Evolutionary conservation across 2,329 filamentous ascomycete genomes (phyloP).

Genomic region (Acarospora socialis): DNA sequence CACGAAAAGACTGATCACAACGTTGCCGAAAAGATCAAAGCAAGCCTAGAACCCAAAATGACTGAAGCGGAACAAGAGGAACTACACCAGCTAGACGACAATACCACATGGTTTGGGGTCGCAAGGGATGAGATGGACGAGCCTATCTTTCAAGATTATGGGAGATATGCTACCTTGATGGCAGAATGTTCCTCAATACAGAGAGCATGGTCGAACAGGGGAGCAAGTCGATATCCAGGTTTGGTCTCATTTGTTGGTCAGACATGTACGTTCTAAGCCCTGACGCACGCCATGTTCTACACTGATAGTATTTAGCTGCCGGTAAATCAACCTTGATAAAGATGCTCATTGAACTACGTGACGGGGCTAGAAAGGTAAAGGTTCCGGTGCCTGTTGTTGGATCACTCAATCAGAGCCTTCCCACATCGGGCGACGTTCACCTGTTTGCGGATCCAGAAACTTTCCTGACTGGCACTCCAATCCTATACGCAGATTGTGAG

Average conservation of each 20-base stretch:
- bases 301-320: no score
- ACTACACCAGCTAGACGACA: slow-evolving; percentile 23
- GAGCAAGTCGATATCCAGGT: slow-evolving; percentile 24
- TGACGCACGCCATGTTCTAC: no score
- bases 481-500: slow-evolving; percentile 40
- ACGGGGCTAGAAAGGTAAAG: slow-evolving; percentile 17
- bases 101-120: slow-evolving; percentile 26
- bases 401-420: slow-evolving; percentile 25
- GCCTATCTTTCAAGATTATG: slow-evolving; percentile 28
- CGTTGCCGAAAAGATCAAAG: slow-evolving; percentile 18
- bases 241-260: slow-evolving; percentile 33
- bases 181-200: slow-evolving; percentile 13
- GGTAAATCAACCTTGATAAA: slow-evolving; percentile 39
- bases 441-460: slow-evolving; percentile 36
- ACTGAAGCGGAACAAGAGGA: slow-evolving; percentile 17
- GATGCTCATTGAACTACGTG: slow-evolving; percentile 29
- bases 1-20: slow-evolving; percentile 23
- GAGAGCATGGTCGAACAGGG: neutral
- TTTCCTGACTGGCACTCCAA: slow-evolving; percentile 24
- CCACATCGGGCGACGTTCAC: slow-evolving; percentile 39
- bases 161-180: slow-evolving; percentile 32
- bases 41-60: slow-evolving; percentile 15
- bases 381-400: slow-evolving; percentile 33
- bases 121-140: slow-evolving; percentile 17
- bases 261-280: slow-evolving; percentile 16